Evolutionary conservation across 805 yeast species (phyloP).

Genomic region (Saccharomycopsis synnaedendra): DNA sequence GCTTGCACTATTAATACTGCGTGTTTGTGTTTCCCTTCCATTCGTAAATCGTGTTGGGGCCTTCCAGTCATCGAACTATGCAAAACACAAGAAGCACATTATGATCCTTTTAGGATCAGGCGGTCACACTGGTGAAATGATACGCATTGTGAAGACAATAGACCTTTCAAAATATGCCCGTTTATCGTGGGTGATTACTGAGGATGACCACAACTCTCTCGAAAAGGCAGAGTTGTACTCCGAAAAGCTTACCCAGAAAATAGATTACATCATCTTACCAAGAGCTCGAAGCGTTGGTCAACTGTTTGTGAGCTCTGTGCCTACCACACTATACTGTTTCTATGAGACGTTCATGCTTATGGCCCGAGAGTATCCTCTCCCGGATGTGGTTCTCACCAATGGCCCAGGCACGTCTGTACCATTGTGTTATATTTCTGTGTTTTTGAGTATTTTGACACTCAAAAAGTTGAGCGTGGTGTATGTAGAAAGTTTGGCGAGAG

Average conservation of each 20-base stretch:
- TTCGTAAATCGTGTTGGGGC: constrained; percentile 6
- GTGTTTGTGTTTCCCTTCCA: constrained; percentile 8
- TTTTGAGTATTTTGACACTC: not conserved
- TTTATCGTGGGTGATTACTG: constrained; percentile 24
- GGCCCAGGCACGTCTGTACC: constrained; percentile 84
- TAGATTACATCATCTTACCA: constrained; percentile 26
- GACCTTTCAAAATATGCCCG: constrained; percentile 18
- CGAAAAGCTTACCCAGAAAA: not conserved
- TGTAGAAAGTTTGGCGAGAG: constrained; percentile 82
- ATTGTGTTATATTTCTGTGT: constrained; percentile 32
- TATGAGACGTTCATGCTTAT: constrained; percentile 22
- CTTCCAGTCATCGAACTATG: not conserved
- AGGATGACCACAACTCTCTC: constrained; percentile 36
- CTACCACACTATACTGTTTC: constrained; percentile 32
- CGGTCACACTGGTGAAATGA: constrained; percentile 94
- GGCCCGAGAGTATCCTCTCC: constrained; percentile 21
- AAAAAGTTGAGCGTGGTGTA: constrained; percentile 36
- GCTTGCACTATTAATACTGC: constrained; percentile 1
- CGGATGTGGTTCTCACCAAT: constrained; percentile 41
- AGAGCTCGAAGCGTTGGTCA: constrained; percentile 59
- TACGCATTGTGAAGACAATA: constrained; percentile 43
- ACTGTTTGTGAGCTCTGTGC: constrained; percentile 32
- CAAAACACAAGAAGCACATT: constrained; percentile 18
- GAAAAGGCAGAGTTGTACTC: constrained; percentile 24
- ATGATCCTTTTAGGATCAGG: constrained; percentile 86